Conservation (phyloP, 2,329 filamentous ascomycete species). For the Didymellaceae sp. region DNA sequence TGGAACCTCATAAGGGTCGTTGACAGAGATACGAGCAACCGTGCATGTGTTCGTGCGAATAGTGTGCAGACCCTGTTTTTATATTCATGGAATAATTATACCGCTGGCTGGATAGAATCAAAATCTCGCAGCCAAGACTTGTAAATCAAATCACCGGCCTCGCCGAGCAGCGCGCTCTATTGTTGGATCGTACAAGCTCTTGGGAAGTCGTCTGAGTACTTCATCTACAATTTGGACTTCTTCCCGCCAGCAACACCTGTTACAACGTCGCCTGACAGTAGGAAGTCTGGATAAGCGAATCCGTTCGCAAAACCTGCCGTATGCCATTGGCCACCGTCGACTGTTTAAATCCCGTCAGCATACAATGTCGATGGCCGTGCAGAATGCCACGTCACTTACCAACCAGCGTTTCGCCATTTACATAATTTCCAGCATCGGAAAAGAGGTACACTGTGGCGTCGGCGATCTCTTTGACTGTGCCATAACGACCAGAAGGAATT, state of each 20-base stretch:
- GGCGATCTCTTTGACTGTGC: conserved; percentile 83
- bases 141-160: too few relatives aligned
- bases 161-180: too few relatives aligned
- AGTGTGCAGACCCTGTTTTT: not conserved
- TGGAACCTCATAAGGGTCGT: not conserved
- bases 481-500: conserved; percentile 77
- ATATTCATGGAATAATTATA: too few relatives aligned
- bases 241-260: conserved; percentile 65
- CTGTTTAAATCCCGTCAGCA: conserved; percentile 40
- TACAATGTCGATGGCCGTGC: too few relatives aligned
- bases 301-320: conserved; percentile 46
- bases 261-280: conserved; percentile 60
- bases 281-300: conserved; percentile 64
- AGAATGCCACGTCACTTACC: conserved; percentile 59
- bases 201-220: too few relatives aligned
- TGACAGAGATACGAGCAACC: not conserved
- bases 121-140: too few relatives aligned
- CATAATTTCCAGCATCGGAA: conserved; percentile 81
- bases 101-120: too few relatives aligned
- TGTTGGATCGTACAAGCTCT: too few relatives aligned
- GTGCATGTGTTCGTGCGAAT: not conserved
- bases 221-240: conserved; percentile 60
- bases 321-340: conserved; percentile 62
- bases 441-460: conserved; percentile 92
- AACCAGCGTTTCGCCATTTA: conserved; percentile 82